Evolutionary conservation across 257 asterid genomes (phyloP).

Genomic region (Solanum arcanum): DNA sequence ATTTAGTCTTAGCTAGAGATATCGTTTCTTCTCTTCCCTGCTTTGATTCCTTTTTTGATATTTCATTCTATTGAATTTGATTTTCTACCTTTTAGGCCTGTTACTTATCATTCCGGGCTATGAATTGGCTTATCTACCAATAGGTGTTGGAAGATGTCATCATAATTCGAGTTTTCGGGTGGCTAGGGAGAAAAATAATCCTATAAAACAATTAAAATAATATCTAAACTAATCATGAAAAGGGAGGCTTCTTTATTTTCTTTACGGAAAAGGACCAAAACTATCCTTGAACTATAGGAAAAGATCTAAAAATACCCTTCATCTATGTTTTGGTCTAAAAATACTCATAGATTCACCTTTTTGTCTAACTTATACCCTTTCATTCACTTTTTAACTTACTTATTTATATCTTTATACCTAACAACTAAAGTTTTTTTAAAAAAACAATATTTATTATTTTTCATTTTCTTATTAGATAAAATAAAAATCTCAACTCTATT

Average conservation of each 20-base stretch:
- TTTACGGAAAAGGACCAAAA: too few relatives aligned
- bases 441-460: too few relatives aligned
- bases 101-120: not conserved
- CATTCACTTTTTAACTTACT: too few relatives aligned
- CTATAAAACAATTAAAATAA: not conserved
- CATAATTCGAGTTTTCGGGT: not conserved
- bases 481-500: too few relatives aligned
- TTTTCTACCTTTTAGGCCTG: not conserved
- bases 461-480: too few relatives aligned
- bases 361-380: too few relatives aligned
- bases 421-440: too few relatives aligned
- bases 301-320: too few relatives aligned
- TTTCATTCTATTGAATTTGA: not conserved
- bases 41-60: not conserved
- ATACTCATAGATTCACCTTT: too few relatives aligned
- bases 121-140: not conserved
- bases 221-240: not conserved
- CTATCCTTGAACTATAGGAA: too few relatives aligned
- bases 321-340: too few relatives aligned
- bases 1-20: not conserved
- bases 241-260: not conserved
- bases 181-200: not conserved
- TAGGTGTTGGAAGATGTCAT: not conserved
- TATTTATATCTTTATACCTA: too few relatives aligned
- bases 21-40: not conserved